These are phyloP conservation scores for Tricholomella constricta DNA, from an alignment of 768 basidiomycete species.

Conservation along the genomic window DNA sequence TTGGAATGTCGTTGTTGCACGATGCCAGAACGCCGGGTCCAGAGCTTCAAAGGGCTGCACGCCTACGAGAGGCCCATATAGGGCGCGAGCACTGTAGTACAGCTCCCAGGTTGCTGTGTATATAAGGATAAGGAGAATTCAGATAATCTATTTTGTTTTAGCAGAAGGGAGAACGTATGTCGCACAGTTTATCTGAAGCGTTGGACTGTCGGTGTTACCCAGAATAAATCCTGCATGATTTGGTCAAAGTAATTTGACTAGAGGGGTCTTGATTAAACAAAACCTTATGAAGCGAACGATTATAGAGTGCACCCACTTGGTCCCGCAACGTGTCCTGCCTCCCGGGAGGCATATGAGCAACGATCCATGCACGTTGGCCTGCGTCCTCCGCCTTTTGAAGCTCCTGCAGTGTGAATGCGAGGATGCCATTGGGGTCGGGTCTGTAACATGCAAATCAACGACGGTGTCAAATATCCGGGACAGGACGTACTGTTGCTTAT, in stretches of 20 bases:
- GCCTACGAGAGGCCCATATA: slow-evolving; percentile 49
- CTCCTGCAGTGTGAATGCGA: slow-evolving; percentile 53
- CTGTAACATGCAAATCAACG: too few relatives aligned
- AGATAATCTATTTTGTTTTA: too few relatives aligned
- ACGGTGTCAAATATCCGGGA: too few relatives aligned
- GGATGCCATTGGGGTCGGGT: slow-evolving; percentile 61
- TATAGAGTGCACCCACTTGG: slow-evolving; percentile 39
- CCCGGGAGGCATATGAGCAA: too few relatives aligned
- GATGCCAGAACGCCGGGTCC: slow-evolving; percentile 60
- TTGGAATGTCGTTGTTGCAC: slow-evolving; percentile 48
- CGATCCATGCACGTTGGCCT: too few relatives aligned
- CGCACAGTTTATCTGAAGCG: slow-evolving; percentile 50
- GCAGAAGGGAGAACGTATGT: too few relatives aligned
- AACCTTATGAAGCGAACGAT: slow-evolving; percentile 22
- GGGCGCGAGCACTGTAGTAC: slow-evolving; percentile 57
- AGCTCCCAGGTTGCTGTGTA: too few relatives aligned
- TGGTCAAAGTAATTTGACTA: too few relatives aligned
- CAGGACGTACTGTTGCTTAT: too few relatives aligned
- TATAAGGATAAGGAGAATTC: too few relatives aligned
- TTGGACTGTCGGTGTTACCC: slow-evolving; percentile 44
- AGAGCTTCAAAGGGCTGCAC: slow-evolving; percentile 41
- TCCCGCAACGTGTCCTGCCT: too few relatives aligned
- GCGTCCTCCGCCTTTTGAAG: slow-evolving; percentile 62
- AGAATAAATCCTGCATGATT: not conserved
- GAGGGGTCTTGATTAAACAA: slow-evolving; percentile 69